Conservation (phyloP, 139 green algal species). For the Coccomyxa sp. region DNA sequence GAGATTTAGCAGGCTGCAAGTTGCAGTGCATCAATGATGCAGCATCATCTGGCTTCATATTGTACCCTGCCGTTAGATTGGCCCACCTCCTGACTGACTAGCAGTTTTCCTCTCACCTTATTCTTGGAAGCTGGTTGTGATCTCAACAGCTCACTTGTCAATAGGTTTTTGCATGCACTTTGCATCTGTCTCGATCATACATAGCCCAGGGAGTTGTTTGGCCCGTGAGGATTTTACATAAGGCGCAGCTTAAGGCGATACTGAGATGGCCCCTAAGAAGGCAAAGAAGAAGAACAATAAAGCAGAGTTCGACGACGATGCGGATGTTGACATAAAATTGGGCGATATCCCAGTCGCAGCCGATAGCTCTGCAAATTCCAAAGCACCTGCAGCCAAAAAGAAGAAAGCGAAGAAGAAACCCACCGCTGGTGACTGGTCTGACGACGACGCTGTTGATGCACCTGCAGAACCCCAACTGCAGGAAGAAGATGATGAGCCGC, state of each 20-base stretch:
- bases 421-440: neutral
- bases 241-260: neutral
- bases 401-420: conserved; percentile 65
- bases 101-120: neutral
- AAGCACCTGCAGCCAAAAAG: conserved; percentile 13
- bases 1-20: no score
- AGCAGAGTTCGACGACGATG: conserved; percentile 17
- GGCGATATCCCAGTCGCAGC: neutral
- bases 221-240: neutral
- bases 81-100: neutral
- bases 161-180: neutral
- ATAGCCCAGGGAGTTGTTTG: neutral
- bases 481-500: neutral
- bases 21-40: no score
- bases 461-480: neutral
- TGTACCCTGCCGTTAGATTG: no score
- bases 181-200: neutral
- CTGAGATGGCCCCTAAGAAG: conserved; percentile 3
- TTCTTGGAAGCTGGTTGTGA: neutral
- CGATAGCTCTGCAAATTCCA: neutral
- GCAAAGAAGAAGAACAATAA: conserved; percentile 44
- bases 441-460: neutral
- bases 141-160: neutral
- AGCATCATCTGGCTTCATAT: no score
- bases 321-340: conserved; percentile 5